A percentile compares a stretch with the other conserved stretches of the same genome.
Evolutionary conservation across 2,329 filamentous ascomycete species (phyloP).

Genomic region (Pseudocercospora macadamiae): DNA sequence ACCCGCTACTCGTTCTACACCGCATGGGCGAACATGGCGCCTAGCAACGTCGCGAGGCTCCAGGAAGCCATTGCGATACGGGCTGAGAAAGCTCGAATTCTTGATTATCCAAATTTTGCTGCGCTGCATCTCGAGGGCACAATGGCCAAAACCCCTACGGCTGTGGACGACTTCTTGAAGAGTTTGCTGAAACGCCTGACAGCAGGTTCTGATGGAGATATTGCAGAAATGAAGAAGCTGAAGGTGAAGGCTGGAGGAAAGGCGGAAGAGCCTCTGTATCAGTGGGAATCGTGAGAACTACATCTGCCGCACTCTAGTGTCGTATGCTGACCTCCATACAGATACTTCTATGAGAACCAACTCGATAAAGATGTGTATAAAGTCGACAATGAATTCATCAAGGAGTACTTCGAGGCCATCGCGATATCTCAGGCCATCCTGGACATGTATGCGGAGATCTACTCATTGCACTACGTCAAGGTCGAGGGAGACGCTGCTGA

Average conservation of each 20-base stretch:
- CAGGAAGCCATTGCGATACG: slow-evolving; percentile 71
- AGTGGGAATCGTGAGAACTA: no score
- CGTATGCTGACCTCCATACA: not conserved
- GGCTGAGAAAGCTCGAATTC: slow-evolving; percentile 74
- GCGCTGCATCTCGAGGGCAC: slow-evolving; percentile 73
- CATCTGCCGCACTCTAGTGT: no score
- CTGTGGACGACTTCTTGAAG: slow-evolving; percentile 67
- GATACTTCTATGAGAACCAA: not conserved
- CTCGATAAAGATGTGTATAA: slow-evolving; percentile 47
- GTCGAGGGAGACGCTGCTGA: slow-evolving; percentile 6
- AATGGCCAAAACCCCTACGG: slow-evolving; percentile 76
- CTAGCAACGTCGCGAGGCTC: slow-evolving; percentile 71
- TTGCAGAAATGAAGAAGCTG: not conserved
- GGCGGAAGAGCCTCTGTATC: no score
- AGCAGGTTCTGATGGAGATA: not conserved
- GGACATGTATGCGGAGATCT: slow-evolving; percentile 14
- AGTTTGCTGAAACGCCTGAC: not conserved
- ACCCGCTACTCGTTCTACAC: slow-evolving; percentile 69
- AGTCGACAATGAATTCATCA: slow-evolving; percentile 75
- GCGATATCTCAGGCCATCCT: slow-evolving; percentile 10
- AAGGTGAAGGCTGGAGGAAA: not conserved
- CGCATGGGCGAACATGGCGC: slow-evolving; percentile 76
- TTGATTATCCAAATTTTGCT: slow-evolving; percentile 77
- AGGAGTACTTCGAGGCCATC: slow-evolving; percentile 17
- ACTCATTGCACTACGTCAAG: not conserved